Base-by-base conservation (phyloP, 2,329 filamentous ascomycete species). In the Xylaria sp. region DNA sequence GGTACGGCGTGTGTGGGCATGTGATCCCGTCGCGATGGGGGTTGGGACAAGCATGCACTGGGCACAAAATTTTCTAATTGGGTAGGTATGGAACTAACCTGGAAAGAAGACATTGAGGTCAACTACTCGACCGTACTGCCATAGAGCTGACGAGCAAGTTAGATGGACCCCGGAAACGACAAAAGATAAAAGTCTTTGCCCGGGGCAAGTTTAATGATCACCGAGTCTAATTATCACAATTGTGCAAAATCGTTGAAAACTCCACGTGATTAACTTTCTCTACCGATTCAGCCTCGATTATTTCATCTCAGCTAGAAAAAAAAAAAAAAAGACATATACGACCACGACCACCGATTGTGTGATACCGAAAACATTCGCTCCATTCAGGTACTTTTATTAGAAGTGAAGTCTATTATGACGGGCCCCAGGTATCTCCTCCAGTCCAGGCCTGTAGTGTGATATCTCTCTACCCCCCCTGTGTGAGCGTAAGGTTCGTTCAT, bases 31-130 rank as follows among this genome's bases (percentile, higher is more conserved):
- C 48, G 48, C 7, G 26, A 38, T 41, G 17, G 2, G 9, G 20
- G 34, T n/a, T n/a, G 6, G 17, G 24, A 21, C 20, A 39, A 43
- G 6, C 40, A 17, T 2, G 38, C 39, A 29, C 24, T 40, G 49
- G 44, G 17, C 8, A 52, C 16, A 21, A 39, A 40, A 45, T 55
- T 50, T 56, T 50, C 44, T 22, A 39, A 18, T 21, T 38, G 2
- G n/a, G 41, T 18, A 20, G 39, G 41, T 1, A 21, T 9, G 22
- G 34, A 29, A 61, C 63, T 60, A 26, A 65, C 64, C 58, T 66
- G 54, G 29, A 52, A 48, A 66, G 63, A 62, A 66, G 63, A 62
- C 64, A 67, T 67, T 29, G 22, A 48, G 44, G 48, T 42, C 6
- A 26, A 37, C 43, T 45, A 26, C 45, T 54, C 47, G 52, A 54